Percentiles rank a stretch among this genome's conserved stretches.
phyloP scores from a whole-genome alignment of 2,329 filamentous ascomycete species.

The Monilinia laxa region DNA sequence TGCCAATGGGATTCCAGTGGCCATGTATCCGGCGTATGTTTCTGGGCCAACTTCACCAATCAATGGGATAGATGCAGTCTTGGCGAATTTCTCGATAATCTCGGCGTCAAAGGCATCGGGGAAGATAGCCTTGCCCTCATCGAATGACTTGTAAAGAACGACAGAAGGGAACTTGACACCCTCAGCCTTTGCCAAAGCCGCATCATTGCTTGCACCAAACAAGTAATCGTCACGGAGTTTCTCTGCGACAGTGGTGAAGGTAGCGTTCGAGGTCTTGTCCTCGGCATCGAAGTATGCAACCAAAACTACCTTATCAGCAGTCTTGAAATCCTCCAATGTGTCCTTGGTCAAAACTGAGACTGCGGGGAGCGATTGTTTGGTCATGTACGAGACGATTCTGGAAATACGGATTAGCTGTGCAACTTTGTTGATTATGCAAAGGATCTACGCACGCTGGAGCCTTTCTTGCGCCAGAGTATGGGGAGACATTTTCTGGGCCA shows the following conservation, averaged over 20 bases:
- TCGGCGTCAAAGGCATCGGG: conserved; percentile 78
- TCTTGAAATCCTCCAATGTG: conserved; percentile 94
- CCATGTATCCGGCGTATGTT: conserved; percentile 95
- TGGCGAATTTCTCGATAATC: conserved; percentile 78
- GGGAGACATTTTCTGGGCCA: conserved; percentile 73
- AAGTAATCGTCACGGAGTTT: conserved; percentile 85
- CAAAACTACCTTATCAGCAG: conserved; percentile 91
- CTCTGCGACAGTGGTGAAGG: conserved; percentile 69
- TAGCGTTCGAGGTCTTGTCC: conserved; percentile 83
- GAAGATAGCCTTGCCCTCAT: conserved; percentile 90
- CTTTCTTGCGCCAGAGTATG: conserved; percentile 89
- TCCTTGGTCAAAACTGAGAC: conserved; percentile 81
- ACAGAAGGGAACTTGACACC: conserved; percentile 83
- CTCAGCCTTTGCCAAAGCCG: conserved; percentile 81
- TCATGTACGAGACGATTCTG: conserved; percentile 83
- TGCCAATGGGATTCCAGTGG: conserved; percentile 83
- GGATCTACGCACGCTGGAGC: conserved; percentile 61
- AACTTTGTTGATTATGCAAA: background rate
- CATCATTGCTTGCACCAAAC: conserved; percentile 85
- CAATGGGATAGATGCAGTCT: conserved; percentile 80
- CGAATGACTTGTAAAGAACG: conserved; percentile 96
- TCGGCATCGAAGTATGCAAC: conserved; percentile 81
- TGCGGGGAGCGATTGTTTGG: conserved; percentile 93
- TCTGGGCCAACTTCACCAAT: conserved; percentile 96
- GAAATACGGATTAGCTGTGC: conserved; percentile 23